A percentile compares a stretch with the other conserved stretches of the same genome.
Evolutionary conservation across 106 monocot genomes (phyloP).

Genomic region (Amphibolis antarctica): DNA sequence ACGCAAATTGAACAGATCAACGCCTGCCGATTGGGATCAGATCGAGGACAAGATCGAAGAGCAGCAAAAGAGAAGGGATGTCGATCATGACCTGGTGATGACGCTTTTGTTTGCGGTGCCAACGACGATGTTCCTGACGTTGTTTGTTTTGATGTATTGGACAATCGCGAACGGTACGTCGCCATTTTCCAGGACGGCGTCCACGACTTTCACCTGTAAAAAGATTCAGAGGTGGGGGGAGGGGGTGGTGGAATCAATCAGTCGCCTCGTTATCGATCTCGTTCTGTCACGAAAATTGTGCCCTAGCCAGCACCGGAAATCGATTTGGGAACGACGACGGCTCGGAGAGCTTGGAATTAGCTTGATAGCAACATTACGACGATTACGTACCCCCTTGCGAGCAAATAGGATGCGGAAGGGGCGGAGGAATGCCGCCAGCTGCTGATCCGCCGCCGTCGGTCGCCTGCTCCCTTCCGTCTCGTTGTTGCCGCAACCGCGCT

Average conservation of each 20-base stretch:
- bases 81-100: conserved; percentile 31
- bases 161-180: conserved; percentile 27
- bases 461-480: neutral
- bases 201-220: conserved; percentile 24
- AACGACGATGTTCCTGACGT: conserved; percentile 31
- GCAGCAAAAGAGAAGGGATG: neutral
- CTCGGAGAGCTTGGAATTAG: neutral
- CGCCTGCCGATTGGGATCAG: neutral
- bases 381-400: conserved; percentile 22
- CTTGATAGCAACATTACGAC: no score
- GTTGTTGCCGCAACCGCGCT: no score
- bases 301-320: no score
- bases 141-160: conserved; percentile 27
- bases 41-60: neutral
- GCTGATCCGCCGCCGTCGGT: neutral
- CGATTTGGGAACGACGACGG: no score
- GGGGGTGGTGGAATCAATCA: no score
- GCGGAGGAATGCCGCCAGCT: conserved; percentile 9
- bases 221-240: neutral
- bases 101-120: conserved; percentile 27
- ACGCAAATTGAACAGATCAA: neutral
- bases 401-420: conserved; percentile 12
- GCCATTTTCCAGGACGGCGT: conserved; percentile 31
- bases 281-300: neutral
- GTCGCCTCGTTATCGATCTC: neutral